These are phyloP conservation scores for Bruguiera gymnorhiza DNA, from an alignment of 345 rosid species.

Conservation along the genomic window DNA sequence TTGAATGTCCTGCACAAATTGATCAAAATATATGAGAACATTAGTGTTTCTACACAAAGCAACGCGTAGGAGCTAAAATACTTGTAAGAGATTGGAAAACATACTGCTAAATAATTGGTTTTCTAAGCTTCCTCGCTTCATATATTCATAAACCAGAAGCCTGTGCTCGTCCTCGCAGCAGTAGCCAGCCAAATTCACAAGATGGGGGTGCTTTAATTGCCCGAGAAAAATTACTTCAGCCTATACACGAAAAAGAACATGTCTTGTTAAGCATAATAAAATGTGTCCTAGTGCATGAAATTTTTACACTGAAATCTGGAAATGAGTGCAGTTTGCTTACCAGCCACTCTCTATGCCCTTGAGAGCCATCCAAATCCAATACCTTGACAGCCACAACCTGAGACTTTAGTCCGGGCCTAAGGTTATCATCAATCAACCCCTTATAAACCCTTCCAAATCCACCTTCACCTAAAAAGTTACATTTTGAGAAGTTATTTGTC, in stretches of 20 bases:
- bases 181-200: conserved; percentile 64
- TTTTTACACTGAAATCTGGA: background rate
- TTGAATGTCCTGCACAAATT: conserved; percentile 35
- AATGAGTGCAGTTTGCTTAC: conserved; percentile 23
- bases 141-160: conserved; percentile 62
- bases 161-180: conserved; percentile 66
- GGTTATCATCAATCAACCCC: conserved; percentile 45
- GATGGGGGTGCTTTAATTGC: conserved; percentile 60
- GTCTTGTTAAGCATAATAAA: background rate
- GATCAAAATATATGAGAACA: background rate
- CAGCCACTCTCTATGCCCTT: conserved; percentile 74
- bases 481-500: conserved; percentile 39
- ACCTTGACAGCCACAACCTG: conserved; percentile 61
- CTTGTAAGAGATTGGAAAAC: background rate
- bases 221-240: conserved; percentile 76
- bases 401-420: conserved; percentile 49
- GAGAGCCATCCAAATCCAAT: conserved; percentile 53
- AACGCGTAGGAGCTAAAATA: background rate
- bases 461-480: conserved; percentile 52
- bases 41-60: too few species aligned
- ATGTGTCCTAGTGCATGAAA: too few species aligned
- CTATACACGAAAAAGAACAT: conserved; percentile 22
- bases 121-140: conserved; percentile 53
- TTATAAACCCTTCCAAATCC: conserved; percentile 66
- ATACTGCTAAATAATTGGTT: conserved; percentile 47